A percentile compares a stretch with the other conserved stretches of the same genome.
These are phyloP conservation scores for Suillus variegatus DNA, from an alignment of 768 basidiomycete genomes.

Conservation along the genomic window DNA sequence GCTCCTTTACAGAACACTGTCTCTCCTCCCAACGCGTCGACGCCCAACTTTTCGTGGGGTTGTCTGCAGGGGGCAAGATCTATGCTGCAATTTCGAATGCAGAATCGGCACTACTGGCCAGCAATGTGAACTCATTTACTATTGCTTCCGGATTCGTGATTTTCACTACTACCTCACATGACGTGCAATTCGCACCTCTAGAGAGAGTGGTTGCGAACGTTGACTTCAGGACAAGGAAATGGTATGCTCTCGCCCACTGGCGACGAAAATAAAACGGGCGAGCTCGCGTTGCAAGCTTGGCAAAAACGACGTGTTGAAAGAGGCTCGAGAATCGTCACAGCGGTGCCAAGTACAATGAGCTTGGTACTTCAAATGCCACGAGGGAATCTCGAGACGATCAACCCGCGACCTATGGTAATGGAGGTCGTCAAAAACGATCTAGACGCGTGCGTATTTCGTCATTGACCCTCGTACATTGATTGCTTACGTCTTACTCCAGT, in stretches of 20 bases:
- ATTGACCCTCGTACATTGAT: neutral
- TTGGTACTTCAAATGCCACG: constrained; percentile 96
- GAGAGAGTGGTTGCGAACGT: constrained; percentile 4
- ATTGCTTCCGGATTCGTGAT: constrained; percentile 76
- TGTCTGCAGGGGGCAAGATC: constrained; percentile 66
- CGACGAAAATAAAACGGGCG: constrained; percentile 24
- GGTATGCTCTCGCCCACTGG: constrained; percentile 25
- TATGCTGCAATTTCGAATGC: constrained; percentile 43
- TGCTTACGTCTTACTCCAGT: constrained; percentile 38
- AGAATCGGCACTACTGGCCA: constrained; percentile 39
- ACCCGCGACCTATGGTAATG: constrained; percentile 89
- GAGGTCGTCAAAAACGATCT: constrained; percentile 79
- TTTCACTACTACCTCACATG: constrained; percentile 83
- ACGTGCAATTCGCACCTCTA: constrained; percentile 73
- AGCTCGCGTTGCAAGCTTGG: constrained; percentile 40
- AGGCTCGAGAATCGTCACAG: constrained; percentile 86
- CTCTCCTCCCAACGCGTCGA: constrained; percentile 38
- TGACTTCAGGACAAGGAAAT: constrained; percentile 14
- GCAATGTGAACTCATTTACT: constrained; percentile 71
- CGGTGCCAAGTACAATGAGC: constrained; percentile 84
- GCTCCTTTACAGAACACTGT: constrained; percentile 64
- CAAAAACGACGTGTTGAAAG: constrained; percentile 84
- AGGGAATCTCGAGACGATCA: constrained; percentile 95
- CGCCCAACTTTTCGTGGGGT: constrained; percentile 55
- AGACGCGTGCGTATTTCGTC: constrained; percentile 53